Percentiles rank a stretch among this genome's conserved stretches.
Conservation (phyloP, 495 filamentous ascomycete genomes). For the Neurospora pannonica region DNA sequence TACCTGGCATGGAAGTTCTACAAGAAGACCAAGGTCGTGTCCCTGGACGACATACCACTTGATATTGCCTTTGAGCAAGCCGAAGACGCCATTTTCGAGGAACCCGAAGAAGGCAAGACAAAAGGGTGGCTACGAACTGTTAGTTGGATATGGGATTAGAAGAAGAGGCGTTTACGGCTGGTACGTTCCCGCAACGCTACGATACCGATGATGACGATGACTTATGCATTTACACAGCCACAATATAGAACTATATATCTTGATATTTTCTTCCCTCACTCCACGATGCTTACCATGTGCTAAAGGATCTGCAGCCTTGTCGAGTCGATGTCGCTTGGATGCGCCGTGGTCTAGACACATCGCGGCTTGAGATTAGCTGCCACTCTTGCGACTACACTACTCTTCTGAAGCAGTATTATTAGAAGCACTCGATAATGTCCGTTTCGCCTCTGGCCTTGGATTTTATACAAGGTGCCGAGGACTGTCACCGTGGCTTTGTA, state of each 20-base stretch:
- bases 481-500: background rate
- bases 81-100: constrained; percentile 23
- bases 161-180: background rate
- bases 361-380: background rate
- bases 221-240: background rate
- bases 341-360: background rate
- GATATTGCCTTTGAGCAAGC: constrained; percentile 30
- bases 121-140: constrained; percentile 17
- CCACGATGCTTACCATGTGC: background rate
- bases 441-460: background rate
- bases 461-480: background rate
- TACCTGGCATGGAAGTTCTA: constrained; percentile 47
- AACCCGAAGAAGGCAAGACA: constrained; percentile 16
- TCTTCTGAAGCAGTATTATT: background rate
- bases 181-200: background rate
- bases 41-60: constrained; percentile 42
- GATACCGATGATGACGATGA: background rate
- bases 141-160: constrained; percentile 36
- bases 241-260: background rate
- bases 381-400: background rate
- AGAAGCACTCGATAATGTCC: background rate
- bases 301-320: background rate
- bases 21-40: constrained; percentile 44
- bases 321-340: background rate
- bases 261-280: background rate